Evolutionary conservation across 345 rosid species (phyloP).

Genomic region (Ceriops tagal): DNA sequence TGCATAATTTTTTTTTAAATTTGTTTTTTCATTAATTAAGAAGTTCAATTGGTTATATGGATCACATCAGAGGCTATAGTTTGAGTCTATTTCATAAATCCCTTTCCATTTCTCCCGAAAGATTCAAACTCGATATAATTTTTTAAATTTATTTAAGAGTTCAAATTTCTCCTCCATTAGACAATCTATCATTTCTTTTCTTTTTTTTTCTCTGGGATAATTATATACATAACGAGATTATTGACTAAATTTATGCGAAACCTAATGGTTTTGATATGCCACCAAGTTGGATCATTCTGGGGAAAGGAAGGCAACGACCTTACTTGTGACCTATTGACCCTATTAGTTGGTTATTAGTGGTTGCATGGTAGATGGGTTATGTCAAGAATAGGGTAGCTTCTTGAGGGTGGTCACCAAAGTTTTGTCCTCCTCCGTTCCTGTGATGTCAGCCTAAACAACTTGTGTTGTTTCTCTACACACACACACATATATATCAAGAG

Average conservation of each 20-base stretch:
- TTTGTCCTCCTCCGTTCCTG: background rate
- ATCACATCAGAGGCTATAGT: too few relatives aligned
- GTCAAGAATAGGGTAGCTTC: background rate
- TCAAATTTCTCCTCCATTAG: too few relatives aligned
- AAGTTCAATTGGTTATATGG: too few relatives aligned
- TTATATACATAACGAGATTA: slow-evolving; percentile 13
- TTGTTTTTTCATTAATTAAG: too few relatives aligned
- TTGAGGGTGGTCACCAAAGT: slow-evolving; percentile 10
- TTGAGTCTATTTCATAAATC: too few relatives aligned
- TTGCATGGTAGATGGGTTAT: slow-evolving; percentile 13
- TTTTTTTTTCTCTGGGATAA: background rate
- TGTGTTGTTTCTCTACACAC: too few relatives aligned
- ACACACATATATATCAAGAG: too few relatives aligned
- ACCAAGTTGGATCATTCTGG: slow-evolving; percentile 18
- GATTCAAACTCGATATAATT: too few relatives aligned
- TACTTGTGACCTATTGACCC: slow-evolving; percentile 10
- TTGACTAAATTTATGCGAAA: background rate
- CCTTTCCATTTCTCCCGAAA: too few relatives aligned
- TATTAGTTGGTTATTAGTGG: slow-evolving; percentile 15
- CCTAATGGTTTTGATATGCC: slow-evolving; percentile 24
- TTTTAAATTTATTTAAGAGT: too few relatives aligned
- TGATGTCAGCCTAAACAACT: background rate
- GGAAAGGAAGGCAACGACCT: slow-evolving; percentile 3
- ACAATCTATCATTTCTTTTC: background rate
- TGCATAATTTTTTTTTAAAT: too few relatives aligned